Percentiles rank a stretch among this genome's conserved stretches.
phyloP scores from a whole-genome alignment of 1,284 basidiomycete genomes.

The Naganishia sp. region DNA sequence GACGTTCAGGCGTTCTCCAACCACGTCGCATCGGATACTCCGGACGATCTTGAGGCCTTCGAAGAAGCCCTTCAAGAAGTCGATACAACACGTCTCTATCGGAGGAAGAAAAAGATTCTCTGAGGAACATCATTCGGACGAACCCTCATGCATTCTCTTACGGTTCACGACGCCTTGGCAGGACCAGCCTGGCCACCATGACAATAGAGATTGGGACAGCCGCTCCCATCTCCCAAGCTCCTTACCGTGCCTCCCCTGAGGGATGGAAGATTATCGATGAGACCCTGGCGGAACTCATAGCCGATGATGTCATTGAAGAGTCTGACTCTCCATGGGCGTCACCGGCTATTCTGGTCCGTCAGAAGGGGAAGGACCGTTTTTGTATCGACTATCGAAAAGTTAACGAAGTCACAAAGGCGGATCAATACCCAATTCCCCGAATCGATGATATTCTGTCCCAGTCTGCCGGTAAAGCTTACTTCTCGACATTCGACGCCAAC shows the following conservation, averaged over 20 bases:
- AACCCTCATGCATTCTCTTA: conserved; percentile 17
- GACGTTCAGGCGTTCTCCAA: not conserved
- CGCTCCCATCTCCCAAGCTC: conserved; percentile 41
- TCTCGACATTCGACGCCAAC: conserved; percentile 53
- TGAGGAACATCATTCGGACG: not conserved
- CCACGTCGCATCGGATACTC: no score
- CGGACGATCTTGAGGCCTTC: not conserved
- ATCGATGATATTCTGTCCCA: conserved; percentile 53
- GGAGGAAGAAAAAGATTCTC: not conserved
- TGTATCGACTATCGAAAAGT: conserved; percentile 51
- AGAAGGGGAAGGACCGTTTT: conserved; percentile 46
- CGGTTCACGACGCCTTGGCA: conserved; percentile 6
- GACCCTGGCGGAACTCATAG: conserved; percentile 42
- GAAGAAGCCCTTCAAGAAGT: not conserved
- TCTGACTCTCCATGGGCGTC: conserved; percentile 51
- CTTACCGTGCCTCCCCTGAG: conserved; percentile 45
- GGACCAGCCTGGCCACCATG: conserved; percentile 20
- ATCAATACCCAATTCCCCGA: conserved; percentile 56
- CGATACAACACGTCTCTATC: conserved; percentile 17
- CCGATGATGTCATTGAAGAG: conserved; percentile 48
- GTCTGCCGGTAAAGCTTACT: conserved; percentile 46
- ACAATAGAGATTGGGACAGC: conserved; percentile 27
- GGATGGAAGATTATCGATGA: conserved; percentile 49
- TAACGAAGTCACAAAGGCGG: conserved; percentile 49
- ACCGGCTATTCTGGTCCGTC: conserved; percentile 49